phyloP scores from a whole-genome alignment of 208 protist genomes.

The Strigomonas galati region DNA sequence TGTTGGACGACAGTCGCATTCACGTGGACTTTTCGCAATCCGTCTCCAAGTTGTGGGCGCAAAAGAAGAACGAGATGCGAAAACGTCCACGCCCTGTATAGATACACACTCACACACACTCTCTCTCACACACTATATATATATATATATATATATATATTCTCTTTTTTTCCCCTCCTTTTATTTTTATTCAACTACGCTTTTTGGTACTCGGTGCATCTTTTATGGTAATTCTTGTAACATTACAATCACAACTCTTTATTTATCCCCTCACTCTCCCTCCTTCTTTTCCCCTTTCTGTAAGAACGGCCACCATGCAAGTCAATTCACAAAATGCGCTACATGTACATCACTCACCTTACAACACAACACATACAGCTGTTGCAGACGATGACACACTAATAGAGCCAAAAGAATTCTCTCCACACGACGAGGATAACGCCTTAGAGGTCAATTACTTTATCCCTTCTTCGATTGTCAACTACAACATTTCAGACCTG shows the following conservation, averaged over 20 bases:
- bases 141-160: not conserved
- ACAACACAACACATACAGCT: too few species aligned
- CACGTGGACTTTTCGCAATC: conserved; percentile 98
- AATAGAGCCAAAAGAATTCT: not conserved
- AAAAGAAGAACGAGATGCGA: not conserved
- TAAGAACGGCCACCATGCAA: not conserved
- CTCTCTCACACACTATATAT: not conserved
- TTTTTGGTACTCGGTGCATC: not conserved
- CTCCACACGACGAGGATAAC: not conserved
- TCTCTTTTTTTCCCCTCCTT: conserved; percentile 11
- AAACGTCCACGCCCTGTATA: not conserved
- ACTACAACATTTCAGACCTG: conserved; percentile 19
- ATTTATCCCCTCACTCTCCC: not conserved
- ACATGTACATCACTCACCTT: too few species aligned
- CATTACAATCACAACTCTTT: not conserved
- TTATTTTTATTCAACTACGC: not conserved
- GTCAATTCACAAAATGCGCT: not conserved
- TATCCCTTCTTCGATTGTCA: conserved; percentile 16
- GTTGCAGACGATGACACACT: not conserved
- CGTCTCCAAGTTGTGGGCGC: conserved; percentile 69
- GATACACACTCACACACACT: not conserved
- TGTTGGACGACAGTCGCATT: conserved; percentile 98
- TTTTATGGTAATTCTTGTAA: not conserved
- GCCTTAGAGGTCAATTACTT: not conserved
- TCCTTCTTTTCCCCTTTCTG: not conserved